Evolutionary conservation across 2,329 filamentous ascomycete species (phyloP).

Genomic region (Akanthomyces dipterigenus): DNA sequence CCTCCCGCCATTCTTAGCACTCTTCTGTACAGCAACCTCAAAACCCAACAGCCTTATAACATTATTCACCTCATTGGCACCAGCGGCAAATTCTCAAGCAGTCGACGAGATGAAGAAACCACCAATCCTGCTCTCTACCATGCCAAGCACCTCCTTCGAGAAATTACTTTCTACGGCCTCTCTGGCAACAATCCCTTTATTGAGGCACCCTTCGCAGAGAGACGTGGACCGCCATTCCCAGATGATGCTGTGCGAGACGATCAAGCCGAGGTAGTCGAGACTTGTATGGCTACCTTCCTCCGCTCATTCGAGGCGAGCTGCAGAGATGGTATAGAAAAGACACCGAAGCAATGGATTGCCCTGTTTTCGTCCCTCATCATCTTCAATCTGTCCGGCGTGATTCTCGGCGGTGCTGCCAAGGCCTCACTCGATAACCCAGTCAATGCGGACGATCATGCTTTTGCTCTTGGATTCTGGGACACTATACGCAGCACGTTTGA

Average conservation of each 20-base stretch:
- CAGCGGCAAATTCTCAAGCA: conserved; percentile 42
- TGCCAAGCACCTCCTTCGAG: conserved; percentile 49
- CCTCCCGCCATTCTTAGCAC: conserved; percentile 42
- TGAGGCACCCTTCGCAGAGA: conserved; percentile 18
- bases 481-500: background rate
- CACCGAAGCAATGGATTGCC: conserved; percentile 43
- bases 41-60: conserved; percentile 40
- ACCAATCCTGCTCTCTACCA: conserved; percentile 44
- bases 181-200: conserved; percentile 41
- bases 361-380: conserved; percentile 50
- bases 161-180: conserved; percentile 48
- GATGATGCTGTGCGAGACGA: conserved; percentile 42
- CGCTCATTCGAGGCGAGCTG: conserved; percentile 44
- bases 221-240: conserved; percentile 17
- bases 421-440: background rate
- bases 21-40: conserved; percentile 46
- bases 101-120: conserved; percentile 41
- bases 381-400: conserved; percentile 49
- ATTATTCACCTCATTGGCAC: conserved; percentile 47
- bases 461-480: conserved; percentile 2
- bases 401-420: conserved; percentile 38
- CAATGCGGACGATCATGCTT: conserved; percentile 6
- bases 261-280: conserved; percentile 41
- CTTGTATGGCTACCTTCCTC: conserved; percentile 45
- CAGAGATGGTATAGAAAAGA: conserved; percentile 24